Evolutionary conservation across 164 flowering plant species (phyloP), one percentile per base, ranked within the genome.

Genomic region (Annona cherimola): DNA sequence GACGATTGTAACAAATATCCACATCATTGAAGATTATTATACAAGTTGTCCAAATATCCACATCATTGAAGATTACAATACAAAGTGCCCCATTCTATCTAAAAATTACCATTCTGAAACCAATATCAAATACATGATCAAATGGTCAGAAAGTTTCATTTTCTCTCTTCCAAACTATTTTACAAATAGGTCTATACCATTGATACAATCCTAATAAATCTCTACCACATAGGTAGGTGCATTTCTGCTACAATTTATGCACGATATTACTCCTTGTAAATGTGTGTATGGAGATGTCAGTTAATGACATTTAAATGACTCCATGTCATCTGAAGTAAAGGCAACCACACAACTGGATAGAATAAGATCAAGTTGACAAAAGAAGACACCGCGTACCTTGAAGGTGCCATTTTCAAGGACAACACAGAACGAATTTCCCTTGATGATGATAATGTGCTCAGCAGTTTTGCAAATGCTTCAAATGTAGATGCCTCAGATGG

Each of bases 401-500:
- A 90, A 77, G 80, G 74, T 70, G 90, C 84, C 87, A 85, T 81
- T 80, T 86, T 90, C 79, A 86, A 63, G 42, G 98, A 90, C 42
- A 86, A 76, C 78, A 81, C 87, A 70, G 93, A 88, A 50, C 88
- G 86, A 67, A 93, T 84, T 84, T 90, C 99, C 85, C 89, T 90
- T 3, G 97, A 83, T 64, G 97, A 93, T 81, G 97, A 89, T 74
- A 96, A 80, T 46, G 82, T 89, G 8, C 87, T 84, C 86, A 96
- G 81, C 75, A 96, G 78, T 75, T 83, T 96, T 42, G 97, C 84
- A 75, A 92, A 92, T 70, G 98, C 97, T 82, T 91, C 98, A 85
- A 93, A 93, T 26, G 99, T 96, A 61, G 99, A 87, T 68, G 90
- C 80, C 61, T 89, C 97, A 57, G 88, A 68, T 63, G 97, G 97